Evolutionary conservation across 257 asterid genomes (phyloP).

Genomic region (Penstemon barbatus): DNA sequence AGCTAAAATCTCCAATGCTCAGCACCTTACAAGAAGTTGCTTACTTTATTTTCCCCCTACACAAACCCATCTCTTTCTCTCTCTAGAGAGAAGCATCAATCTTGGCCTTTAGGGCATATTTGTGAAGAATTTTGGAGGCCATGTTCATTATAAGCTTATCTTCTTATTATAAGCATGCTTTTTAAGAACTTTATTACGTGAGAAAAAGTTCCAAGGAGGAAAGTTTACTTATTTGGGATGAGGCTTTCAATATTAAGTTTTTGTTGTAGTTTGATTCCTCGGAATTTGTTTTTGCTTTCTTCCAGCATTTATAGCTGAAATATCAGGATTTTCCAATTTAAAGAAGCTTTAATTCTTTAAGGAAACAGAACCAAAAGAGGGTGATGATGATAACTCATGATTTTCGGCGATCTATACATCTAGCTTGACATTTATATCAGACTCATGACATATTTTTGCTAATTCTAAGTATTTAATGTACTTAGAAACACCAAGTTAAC

Average conservation of each 20-base stretch:
- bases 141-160: background rate
- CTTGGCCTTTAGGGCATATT: background rate
- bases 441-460: constrained; percentile 7
- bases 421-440: background rate
- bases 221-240: background rate
- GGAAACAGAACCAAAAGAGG: background rate
- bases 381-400: constrained; percentile 1
- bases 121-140: background rate
- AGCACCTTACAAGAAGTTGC: background rate
- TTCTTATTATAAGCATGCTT: constrained; percentile 8
- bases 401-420: constrained; percentile 11
- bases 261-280: background rate
- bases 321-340: background rate
- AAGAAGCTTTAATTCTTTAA: background rate
- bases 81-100: background rate
- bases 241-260: background rate
- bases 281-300: constrained; percentile 8
- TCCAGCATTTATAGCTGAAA: background rate
- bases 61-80: background rate
- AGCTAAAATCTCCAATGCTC: background rate
- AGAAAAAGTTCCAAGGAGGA: constrained; percentile 4
- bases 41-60: background rate
- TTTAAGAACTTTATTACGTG: background rate
- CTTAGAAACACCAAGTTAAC: background rate
- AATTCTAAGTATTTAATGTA: background rate